Evolutionary conservation across 1,284 basidiomycete genomes (phyloP), one percentile per base, ranked within the genome.

Genomic region (Trametes polyzona): DNA sequence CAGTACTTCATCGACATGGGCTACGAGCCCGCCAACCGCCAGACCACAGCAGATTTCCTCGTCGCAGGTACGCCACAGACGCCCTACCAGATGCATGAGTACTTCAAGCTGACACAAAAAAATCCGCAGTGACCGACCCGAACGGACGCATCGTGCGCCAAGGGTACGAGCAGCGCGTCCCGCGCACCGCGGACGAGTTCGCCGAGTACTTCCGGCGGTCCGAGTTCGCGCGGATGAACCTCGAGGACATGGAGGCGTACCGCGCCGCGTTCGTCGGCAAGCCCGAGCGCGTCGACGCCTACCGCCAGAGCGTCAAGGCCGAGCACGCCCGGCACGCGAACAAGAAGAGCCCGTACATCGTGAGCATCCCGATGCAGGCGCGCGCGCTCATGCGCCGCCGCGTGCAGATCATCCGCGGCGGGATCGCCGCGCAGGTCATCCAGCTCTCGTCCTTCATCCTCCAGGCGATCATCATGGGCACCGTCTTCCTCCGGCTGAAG

Each of bases 401-500:
- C 27, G 72, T 82, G n/a, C 88, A 90, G 69, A 90, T 93, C 63
- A 67, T 89, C 23, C 72, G 75, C 42, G 91, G 90, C 1, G 82
- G 82, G 53, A 65, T 78, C 36, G 76, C 68, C 51, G 77, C 77
- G n/a, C 73, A 76, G 63, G 64, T 75, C 30, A 67, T 72, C 54
- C 62, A 71, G 47, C 50, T 71, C 14, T 37, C 62, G 57, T 73
- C 80, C 6, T 87, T 81, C 63, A 62, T 86, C n/a, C 65, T 86
- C 39, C 87, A 91, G 71, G 88, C 79, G 9, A 68, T 93, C 54
- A 89, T 93, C 63, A 79, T 89, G 55, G 92, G 93, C 11, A 90
- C 88, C 0, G 81, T 90, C 32, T 96, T 92, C 77, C 78, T 88
- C 60, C 77, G 82, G 4, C 74, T 88, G 47, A 77, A 84, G 0